phyloP scores from a whole-genome alignment of 23 red algal genomes.

The Gracilaria gracilis region DNA sequence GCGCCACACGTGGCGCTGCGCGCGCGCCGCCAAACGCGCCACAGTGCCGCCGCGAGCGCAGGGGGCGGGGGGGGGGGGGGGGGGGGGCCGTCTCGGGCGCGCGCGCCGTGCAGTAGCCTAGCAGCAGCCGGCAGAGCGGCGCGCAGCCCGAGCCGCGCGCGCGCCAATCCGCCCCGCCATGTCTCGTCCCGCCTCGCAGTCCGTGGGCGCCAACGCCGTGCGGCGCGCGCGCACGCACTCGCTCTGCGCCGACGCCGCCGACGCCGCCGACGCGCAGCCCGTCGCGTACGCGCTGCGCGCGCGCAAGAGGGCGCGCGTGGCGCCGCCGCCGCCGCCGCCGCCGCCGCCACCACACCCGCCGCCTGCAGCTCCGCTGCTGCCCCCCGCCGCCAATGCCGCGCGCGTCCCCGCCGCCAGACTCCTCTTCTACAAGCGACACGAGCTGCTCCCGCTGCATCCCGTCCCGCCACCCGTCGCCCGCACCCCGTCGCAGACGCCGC shows the following conservation, averaged over 20 bases:
- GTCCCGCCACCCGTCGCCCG: neutral
- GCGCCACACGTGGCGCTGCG: too few species aligned
- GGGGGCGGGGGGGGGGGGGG: too few species aligned
- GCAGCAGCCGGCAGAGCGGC: too few species aligned
- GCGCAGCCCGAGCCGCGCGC: too few species aligned
- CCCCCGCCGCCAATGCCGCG: neutral
- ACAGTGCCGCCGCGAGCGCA: too few species aligned
- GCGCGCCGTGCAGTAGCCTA: too few species aligned
- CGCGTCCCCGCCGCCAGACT: neutral
- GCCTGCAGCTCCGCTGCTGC: neutral
- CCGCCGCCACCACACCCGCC: too few species aligned
- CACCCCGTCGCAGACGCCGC: neutral
- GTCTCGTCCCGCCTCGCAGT: constrained; percentile 55
- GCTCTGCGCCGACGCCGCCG: constrained; percentile 39
- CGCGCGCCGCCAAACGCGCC: too few species aligned
- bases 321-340: constrained; percentile 7
- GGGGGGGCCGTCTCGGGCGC: too few species aligned
- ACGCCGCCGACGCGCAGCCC: neutral
- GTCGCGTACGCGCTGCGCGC: constrained; percentile 5
- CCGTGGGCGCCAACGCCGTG: constrained; percentile 44
- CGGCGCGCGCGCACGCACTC: constrained; percentile 42
- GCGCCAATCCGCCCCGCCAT: neutral
- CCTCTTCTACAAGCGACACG: neutral
- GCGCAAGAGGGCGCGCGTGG: constrained; percentile 7
- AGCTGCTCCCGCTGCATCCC: neutral